Evolutionary conservation across 345 rosid genomes (phyloP).

Genomic region (Boechera stricta): DNA sequence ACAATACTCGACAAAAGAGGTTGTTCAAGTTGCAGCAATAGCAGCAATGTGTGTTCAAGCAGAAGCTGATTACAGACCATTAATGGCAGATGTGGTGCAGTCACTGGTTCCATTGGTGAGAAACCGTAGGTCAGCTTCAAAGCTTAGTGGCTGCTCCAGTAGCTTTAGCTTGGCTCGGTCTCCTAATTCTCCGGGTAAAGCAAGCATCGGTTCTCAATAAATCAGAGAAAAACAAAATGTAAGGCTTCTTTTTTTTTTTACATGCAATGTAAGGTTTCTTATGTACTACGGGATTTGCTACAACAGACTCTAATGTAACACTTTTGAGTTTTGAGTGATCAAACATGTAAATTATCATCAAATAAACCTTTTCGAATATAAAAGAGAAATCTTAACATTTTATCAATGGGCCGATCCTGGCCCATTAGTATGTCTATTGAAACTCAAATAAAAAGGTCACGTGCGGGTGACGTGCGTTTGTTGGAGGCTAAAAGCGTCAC

Average conservation of each 20-base stretch:
- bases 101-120: slow-evolving; percentile 81
- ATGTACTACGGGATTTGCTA: slow-evolving; percentile 4
- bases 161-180: slow-evolving; percentile 58
- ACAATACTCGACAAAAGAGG: slow-evolving; percentile 83
- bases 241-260: neutral
- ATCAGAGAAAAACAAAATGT: neutral
- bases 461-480: slow-evolving; percentile 20
- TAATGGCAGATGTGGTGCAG: slow-evolving; percentile 96
- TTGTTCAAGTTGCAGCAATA: slow-evolving; percentile 89
- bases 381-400: neutral
- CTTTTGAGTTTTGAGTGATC: slow-evolving; percentile 3
- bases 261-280: neutral
- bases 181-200: slow-evolving; percentile 49
- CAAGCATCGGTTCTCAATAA: slow-evolving; percentile 44
- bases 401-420: neutral
- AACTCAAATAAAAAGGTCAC: slow-evolving; percentile 1
- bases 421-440: neutral
- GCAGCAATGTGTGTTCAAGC: slow-evolving; percentile 97
- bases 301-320: slow-evolving; percentile 24
- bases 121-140: slow-evolving; percentile 61
- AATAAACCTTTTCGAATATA: neutral
- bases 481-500: slow-evolving; percentile 19
- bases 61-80: slow-evolving; percentile 87
- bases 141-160: slow-evolving; percentile 58
- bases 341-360: slow-evolving; percentile 5